A percentile compares a stretch with the other conserved stretches of the same genome.
Conservation (phyloP, 352 stramenopile genomes). For the Saprolegnia parasitica region DNA sequence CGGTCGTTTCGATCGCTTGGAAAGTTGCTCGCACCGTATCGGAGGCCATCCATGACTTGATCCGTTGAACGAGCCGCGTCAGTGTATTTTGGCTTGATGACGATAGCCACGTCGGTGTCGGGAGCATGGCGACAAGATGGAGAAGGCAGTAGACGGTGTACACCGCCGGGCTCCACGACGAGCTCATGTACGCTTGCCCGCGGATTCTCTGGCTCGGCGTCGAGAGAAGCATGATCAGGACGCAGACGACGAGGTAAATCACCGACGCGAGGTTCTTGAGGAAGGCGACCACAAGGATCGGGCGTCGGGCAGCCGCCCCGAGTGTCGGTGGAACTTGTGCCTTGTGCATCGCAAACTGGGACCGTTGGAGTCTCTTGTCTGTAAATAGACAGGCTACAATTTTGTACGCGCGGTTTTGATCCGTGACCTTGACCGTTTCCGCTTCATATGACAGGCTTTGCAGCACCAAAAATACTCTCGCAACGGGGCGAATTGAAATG, state of each 20-base stretch:
- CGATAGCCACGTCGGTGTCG: background rate
- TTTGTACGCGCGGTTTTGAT: too few relatives aligned
- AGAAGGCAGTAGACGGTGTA: background rate
- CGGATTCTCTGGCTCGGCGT: background rate
- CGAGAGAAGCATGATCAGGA: background rate
- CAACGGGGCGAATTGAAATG: too few relatives aligned
- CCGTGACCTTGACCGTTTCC: too few relatives aligned
- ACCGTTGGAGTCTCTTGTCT: too few relatives aligned
- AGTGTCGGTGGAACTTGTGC: too few relatives aligned
- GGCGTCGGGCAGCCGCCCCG: too few relatives aligned
- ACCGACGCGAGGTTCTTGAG: background rate
- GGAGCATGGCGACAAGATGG: background rate
- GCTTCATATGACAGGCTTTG: too few relatives aligned
- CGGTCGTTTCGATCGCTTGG: background rate
- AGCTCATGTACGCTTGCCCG: background rate
- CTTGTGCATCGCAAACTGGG: too few relatives aligned
- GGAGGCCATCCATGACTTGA: background rate
- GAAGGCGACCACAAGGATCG: background rate
- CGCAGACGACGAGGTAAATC: background rate
- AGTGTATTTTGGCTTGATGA: background rate
- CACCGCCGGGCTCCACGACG: background rate
- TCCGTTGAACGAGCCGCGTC: background rate
- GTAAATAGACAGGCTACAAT: too few relatives aligned
- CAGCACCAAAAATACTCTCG: too few relatives aligned
- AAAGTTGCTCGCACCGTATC: background rate